phyloP scores from a whole-genome alignment of 768 basidiomycete species.

The Collybia mongolica region DNA sequence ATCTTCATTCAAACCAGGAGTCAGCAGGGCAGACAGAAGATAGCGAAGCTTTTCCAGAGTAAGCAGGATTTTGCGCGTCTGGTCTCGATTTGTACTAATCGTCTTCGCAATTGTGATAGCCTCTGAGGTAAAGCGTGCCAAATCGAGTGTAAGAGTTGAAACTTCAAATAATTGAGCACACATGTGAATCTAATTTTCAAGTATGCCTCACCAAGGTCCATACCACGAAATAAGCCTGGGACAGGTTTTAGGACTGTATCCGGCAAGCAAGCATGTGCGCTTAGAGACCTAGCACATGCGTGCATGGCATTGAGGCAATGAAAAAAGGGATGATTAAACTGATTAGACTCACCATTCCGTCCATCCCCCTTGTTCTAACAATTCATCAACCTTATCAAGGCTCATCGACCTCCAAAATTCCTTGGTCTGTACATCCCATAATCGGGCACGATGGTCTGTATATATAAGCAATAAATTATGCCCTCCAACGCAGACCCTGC shows the following conservation, averaged over 20 bases:
- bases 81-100: constrained; percentile 44
- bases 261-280: constrained; percentile 16
- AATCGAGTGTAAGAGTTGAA: constrained; percentile 46
- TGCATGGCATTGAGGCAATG: not conserved
- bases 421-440: constrained; percentile 83
- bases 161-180: constrained; percentile 26
- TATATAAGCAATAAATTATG: constrained; percentile 78
- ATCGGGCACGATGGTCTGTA: constrained; percentile 67
- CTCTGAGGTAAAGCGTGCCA: constrained; percentile 52
- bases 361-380: constrained; percentile 76
- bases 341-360: constrained; percentile 51
- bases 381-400: constrained; percentile 71
- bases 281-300: constrained; percentile 14
- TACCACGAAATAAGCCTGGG: constrained; percentile 12
- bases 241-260: constrained; percentile 24
- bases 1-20: constrained; percentile 65
- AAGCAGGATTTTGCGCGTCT: constrained; percentile 38
- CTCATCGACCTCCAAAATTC: constrained; percentile 88
- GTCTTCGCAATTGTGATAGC: constrained; percentile 49
- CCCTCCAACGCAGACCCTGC: constrained; percentile 59
- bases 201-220: constrained; percentile 20
- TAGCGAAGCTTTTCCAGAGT: constrained; percentile 56
- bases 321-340: not conserved
- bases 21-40: constrained; percentile 63
- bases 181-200: not conserved